Evolutionary conservation across 176 grass and related monocot genomes (phyloP), one percentile per base, ranked within the genome.

Genomic region (Oryza coarctata): DNA sequence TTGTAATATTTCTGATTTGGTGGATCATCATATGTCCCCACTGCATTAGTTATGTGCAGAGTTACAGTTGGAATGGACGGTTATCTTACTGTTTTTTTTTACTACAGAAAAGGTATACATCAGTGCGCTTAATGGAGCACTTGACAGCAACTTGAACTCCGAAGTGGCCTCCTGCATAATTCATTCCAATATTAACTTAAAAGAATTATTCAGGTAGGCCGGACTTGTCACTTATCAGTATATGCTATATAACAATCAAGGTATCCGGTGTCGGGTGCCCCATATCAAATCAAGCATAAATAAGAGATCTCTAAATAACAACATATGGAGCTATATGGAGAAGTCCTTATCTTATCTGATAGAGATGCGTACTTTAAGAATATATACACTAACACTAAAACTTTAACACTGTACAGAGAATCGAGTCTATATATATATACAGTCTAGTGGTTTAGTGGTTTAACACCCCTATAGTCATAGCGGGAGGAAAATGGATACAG

Each of bases 201-300:
- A 49, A 18, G 3, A 23, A 31, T n/a, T 31, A 49, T 71, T 77
- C 73, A 3, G 79, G 52, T 77, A 71, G 18, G 55, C 31, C 4
- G 55, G 79, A 9, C 39, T 38, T 39, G 55, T 87, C 79, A 9
- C 23, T 36, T 63, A 50, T 87, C 79, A 8, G 7, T 44, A 23
- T 39, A 72, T 1, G 3, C 43, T 45, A 43, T 3, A 12, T 6
- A 28, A 7, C 47, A n/a, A n/a, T 64, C 31, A 25, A n/a, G 18
- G 27, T 5, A 31, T 26, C 41, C 0, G 22, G 45, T 47, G 12
- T 6, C 22, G 55, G 55, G 55, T 60, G n/a, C 6, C 30, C 41
- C 35, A 9, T 55, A 65, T 52, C 57, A 43, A 32, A 40, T 64
- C 41, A 28, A 40, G 15, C 13, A 72, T 65, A 32, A 65, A 39